Conservation (phyloP, 192 early-diverging fungal species). For the Rhizophagus clarus region DNA sequence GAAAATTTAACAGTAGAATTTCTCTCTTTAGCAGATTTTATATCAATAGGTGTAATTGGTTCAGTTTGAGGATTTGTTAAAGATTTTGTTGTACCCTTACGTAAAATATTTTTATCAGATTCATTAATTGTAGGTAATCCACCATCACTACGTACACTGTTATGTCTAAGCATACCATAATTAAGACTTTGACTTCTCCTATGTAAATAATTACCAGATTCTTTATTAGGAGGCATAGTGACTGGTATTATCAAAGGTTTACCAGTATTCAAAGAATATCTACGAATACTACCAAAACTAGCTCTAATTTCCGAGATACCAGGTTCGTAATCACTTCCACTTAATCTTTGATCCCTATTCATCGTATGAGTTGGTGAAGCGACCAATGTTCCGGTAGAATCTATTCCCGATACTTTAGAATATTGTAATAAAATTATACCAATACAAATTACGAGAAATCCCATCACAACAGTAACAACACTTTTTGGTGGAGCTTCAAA, state of each 20-base stretch:
- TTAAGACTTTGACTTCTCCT: conserved; percentile 1
- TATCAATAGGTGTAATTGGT: not conserved
- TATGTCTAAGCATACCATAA: not conserved
- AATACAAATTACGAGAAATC: conserved; percentile 63
- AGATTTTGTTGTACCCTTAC: not conserved
- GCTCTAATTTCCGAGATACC: conserved; percentile 17
- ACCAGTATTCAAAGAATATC: conserved; percentile 17
- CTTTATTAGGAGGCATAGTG: not conserved
- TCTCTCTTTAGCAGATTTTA: too few species aligned
- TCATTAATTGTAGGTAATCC: not conserved
- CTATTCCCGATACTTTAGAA: conserved; percentile 30
- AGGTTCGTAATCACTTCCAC: not conserved
- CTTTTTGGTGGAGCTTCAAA: conserved; percentile 52
- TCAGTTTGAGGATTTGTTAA: not conserved
- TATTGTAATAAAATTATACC: conserved; percentile 60
- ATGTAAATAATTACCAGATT: not conserved
- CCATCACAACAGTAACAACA: conserved; percentile 52
- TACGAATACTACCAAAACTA: conserved; percentile 34
- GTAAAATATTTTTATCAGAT: not conserved
- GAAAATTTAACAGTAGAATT: not conserved
- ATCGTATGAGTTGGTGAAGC: not conserved
- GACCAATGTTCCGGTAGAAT: not conserved
- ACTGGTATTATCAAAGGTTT: not conserved
- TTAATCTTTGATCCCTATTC: not conserved
- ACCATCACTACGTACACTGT: not conserved